Base-by-base conservation (phyloP, 768 basidiomycete species). In the Mycena crocata region DNA sequence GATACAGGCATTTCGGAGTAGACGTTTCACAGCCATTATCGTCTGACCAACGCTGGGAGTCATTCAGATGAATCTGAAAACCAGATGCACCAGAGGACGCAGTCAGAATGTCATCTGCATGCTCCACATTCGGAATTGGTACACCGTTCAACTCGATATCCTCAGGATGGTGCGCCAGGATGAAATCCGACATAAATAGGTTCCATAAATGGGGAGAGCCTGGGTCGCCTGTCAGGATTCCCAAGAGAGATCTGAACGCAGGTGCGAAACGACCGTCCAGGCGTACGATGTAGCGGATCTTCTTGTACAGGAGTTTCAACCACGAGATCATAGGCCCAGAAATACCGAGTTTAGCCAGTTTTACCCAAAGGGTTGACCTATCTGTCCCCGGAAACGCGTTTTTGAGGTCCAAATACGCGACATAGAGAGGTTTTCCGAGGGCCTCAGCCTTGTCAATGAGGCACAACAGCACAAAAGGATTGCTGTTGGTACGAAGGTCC, bases 241-340 rank as follows among this genome's bases (percentile, higher is more conserved):
- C 58, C 9, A 48, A 34, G 14, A 60, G 46, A n/a, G 45, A 48
- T n/a, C 19, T 15, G 19, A 48, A 60, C 4, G 30, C 15, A 12
- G 49, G 30, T 5, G 26, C 49, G n/a, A 15, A 50, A 13, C 21
- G 28, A 3, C 50, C 50, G 21, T 52, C 50, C 4, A 32, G 32
- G 5, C 50, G 28, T 4, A 62, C 57, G 6, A 64, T 28, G 40
- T 69, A 69, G 3, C 39, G 50, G 34, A 69, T 64, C 6, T 55
- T 17, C 14, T 42, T 49, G 37, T 69, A 69, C 5, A 69, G 34
- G 24, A 8, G 39, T 26, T 62, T 48, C 21, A 69, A 37, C 68
- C 68, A 69, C 24, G 65, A 45, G 26, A 69, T 26, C 23, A 69
- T 26, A 5, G 62, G 62, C 5, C 68, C 68, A 8, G 40, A 35